These are phyloP conservation scores for Rhododendron molle DNA, from an alignment of 148 eudicot genomes.

Conservation along the genomic window DNA sequence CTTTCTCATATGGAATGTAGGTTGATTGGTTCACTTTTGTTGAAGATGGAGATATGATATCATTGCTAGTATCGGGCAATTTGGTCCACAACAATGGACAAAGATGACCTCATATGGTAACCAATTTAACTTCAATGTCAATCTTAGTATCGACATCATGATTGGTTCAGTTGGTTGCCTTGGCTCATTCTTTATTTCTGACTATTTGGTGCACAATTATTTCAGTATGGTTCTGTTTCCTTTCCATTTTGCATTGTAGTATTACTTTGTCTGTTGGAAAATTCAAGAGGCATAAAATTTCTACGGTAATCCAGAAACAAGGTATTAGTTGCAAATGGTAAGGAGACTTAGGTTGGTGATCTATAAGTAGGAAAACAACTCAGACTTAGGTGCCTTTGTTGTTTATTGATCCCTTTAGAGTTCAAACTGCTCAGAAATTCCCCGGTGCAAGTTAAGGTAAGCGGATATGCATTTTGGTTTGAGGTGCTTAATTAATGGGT, in stretches of 20 bases:
- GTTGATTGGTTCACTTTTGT: no score
- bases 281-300: background rate
- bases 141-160: no score
- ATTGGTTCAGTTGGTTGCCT: no score
- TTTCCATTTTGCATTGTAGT: background rate
- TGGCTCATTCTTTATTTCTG: no score
- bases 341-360: background rate
- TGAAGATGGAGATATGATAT: no score
- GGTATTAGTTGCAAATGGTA: background rate
- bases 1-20: no score
- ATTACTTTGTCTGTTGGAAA: background rate
- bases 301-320: background rate
- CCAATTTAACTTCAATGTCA: no score
- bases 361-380: background rate
- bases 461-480: background rate
- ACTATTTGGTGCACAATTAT: background rate
- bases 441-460: background rate
- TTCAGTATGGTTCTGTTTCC: background rate
- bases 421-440: background rate
- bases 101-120: no score
- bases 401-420: background rate
- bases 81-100: no score
- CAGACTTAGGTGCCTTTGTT: background rate
- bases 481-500: background rate
- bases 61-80: no score